Evolutionary conservation across 2,329 filamentous ascomycete genomes (phyloP), one percentile per base, ranked within the genome.

Genomic region (Alternaria metachromatica): DNA sequence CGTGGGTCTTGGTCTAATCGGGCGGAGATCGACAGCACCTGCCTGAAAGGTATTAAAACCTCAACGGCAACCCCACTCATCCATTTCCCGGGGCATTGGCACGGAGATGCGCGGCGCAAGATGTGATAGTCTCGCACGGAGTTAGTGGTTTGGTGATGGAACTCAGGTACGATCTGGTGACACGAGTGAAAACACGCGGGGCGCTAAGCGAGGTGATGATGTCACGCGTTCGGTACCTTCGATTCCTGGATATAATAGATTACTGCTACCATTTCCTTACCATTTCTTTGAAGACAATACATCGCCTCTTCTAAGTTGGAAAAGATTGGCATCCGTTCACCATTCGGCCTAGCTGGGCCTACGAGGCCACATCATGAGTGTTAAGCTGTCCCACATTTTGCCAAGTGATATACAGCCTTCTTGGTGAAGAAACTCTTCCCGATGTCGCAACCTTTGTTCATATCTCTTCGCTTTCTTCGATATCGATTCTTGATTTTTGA

Each of bases 1-100:
- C 49, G 37, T 28, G 26, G 48, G 33, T 30, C 37, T 55, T 41
- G 43, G 5, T 45, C 44, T 12, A 11, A 25, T 55, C 55, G 43
- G 26, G 61, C 13, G 26, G 57, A 45, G 57, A 66, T 66, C 64
- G 43, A 55, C 37, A 48, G 20, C 28, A 63, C 60, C 63, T 63
- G 51, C 60, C 63, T 55, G 51, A 55, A 63, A 3, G 25, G 56
- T 37, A 43, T 37, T 55, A 60, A 55, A 41, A n/a, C 21, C 12
- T n/a, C 20, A 9, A 11, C 6, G 37, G 9, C 18, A 21, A 28
- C 58, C 43, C 51, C 56, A 53, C 56, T 30, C 25, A 3, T 18
- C 8, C 18, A 43, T 18, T 3, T 51, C 13, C 56, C 46, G 30
- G n/a, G 21, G 21, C 23, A 37, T 53, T 37, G 28, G 46, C 30